Evolutionary conservation across 805 yeast species (phyloP), one percentile per base, ranked within the genome.

Genomic region (Candida morakotiae): DNA sequence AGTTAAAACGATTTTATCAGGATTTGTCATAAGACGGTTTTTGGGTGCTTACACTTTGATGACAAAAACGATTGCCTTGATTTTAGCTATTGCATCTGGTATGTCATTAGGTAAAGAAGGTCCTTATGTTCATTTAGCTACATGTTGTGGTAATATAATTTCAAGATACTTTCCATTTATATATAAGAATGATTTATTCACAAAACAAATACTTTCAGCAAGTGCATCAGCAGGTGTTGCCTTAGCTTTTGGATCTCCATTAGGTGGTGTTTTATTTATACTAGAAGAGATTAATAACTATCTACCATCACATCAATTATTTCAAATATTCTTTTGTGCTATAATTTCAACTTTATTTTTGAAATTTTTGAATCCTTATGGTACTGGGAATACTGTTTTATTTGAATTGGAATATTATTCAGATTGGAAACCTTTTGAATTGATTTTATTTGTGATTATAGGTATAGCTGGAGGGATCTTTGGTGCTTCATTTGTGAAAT

Each of bases 161-260:
- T 58, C 73, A 28, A 55, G 83, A 26, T 44, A 62, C 25, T 75
- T 74, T 45, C 59, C 67, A 1, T 66, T 62, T 46, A 73, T 71
- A 34, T 51, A 67, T 38, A 51, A 59, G 5, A 76, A 75, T 45
- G 81, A 75, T 28, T 53, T 73, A 18, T 63, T 73, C 37, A 62
- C 73, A 37, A 64, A 80, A 36, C 79, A 73, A 44, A 66, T 77
- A 4, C 54, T 77, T 13, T 70, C 79, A 2, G 81, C 82, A 1
- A 67, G 77, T 20, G 77, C 81, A 1, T 63, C 72, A 40, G 76
- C 80, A 3, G 83, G 82, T 2, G 80, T 77, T 9, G 78, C 81
- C 5, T 57, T 77, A 19, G 80, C 81, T 1, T 77, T 77, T 55
- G 82, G 82, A 0, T 69, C 77, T 1, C 82, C 82, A 2, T 51